Evolutionary conservation across 2,329 filamentous ascomycete genomes (phyloP).

Genomic region (Trichoderma sp.): DNA sequence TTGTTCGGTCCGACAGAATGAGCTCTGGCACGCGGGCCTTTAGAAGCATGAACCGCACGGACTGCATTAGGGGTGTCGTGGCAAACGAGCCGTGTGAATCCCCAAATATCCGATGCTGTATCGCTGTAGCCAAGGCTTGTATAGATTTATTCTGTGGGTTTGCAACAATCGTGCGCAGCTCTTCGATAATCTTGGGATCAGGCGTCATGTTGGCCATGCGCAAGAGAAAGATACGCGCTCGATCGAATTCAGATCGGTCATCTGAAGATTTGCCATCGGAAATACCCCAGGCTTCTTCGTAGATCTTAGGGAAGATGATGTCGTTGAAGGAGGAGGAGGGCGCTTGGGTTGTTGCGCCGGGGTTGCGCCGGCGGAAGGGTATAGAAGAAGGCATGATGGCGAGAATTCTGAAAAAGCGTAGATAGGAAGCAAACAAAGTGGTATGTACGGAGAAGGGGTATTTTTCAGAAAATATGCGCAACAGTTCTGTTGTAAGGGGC

Average conservation of each 20-base stretch:
- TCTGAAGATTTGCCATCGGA: slow-evolving; percentile 19
- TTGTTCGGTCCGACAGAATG: slow-evolving; percentile 26
- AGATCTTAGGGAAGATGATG: slow-evolving; percentile 33
- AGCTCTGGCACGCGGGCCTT: slow-evolving; percentile 28
- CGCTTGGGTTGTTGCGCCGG: not conserved
- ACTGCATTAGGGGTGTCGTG: slow-evolving; percentile 32
- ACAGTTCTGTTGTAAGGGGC: not conserved
- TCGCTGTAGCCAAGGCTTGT: slow-evolving; percentile 28
- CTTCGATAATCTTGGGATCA: slow-evolving; percentile 24
- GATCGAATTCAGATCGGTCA: slow-evolving; percentile 30
- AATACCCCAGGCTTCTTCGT: slow-evolving; percentile 33
- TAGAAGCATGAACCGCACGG: slow-evolving; percentile 35
- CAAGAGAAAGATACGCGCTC: slow-evolving; percentile 32
- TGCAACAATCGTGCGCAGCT: slow-evolving; percentile 31
- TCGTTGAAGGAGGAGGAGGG: slow-evolving; percentile 25
- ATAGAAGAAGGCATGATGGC: slow-evolving; percentile 6
- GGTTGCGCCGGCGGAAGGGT: slow-evolving; percentile 19
- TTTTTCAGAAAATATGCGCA: not conserved
- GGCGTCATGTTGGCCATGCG: slow-evolving; percentile 30
- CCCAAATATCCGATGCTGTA: slow-evolving; percentile 30
- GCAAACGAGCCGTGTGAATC: slow-evolving; percentile 31
- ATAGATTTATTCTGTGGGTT: slow-evolving; percentile 28
- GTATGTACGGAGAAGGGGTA: not conserved
- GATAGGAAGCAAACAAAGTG: not conserved
- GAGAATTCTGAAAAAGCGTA: no score